A percentile compares a stretch with the other conserved stretches of the same genome.
These are phyloP conservation scores for Diutina siamensis DNA, from an alignment of 1,139 yeast genomes.

Conservation along the genomic window DNA sequence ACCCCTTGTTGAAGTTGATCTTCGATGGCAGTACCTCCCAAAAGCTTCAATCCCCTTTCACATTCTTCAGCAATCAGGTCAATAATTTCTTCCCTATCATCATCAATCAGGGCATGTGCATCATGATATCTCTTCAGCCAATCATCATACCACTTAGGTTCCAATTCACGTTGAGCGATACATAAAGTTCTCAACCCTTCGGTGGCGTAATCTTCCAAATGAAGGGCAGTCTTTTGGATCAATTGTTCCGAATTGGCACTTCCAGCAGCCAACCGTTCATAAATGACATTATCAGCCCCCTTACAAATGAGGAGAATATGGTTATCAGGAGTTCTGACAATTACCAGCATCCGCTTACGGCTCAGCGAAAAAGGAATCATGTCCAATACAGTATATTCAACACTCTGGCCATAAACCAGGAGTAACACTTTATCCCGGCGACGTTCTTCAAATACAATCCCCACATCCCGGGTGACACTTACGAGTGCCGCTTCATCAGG, in stretches of 20 bases:
- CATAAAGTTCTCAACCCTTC: conserved; percentile 95
- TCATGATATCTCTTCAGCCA: conserved; percentile 65
- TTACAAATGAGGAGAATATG: conserved; percentile 59
- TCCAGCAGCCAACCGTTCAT: conserved; percentile 46
- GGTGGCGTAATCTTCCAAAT: conserved; percentile 86
- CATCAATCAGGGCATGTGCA: conserved; percentile 63
- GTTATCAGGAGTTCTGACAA: conserved; percentile 54
- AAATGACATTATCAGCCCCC: conserved; percentile 93
- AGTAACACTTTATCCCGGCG: conserved; percentile 60
- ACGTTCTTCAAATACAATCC: conserved; percentile 69
- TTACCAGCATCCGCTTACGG: conserved; percentile 65
- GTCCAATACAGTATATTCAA: conserved; percentile 64
- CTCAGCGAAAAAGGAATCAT: conserved; percentile 81
- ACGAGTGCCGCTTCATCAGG: conserved; percentile 98
- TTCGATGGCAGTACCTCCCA: conserved; percentile 45
- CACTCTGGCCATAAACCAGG: conserved; percentile 62
- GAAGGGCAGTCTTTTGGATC: conserved; percentile 56
- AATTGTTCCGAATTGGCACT: conserved; percentile 21
- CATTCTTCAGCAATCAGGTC: conserved; percentile 51
- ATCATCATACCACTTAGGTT: conserved; percentile 44
- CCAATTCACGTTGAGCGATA: conserved; percentile 70
- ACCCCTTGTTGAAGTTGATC: conserved; percentile 42
- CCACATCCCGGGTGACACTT: conserved; percentile 85
- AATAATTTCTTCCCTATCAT: conserved; percentile 66
- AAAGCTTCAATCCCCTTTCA: conserved; percentile 29